These are phyloP conservation scores for Baorangia bicolor DNA, from an alignment of 768 basidiomycete genomes.

Conservation along the genomic window DNA sequence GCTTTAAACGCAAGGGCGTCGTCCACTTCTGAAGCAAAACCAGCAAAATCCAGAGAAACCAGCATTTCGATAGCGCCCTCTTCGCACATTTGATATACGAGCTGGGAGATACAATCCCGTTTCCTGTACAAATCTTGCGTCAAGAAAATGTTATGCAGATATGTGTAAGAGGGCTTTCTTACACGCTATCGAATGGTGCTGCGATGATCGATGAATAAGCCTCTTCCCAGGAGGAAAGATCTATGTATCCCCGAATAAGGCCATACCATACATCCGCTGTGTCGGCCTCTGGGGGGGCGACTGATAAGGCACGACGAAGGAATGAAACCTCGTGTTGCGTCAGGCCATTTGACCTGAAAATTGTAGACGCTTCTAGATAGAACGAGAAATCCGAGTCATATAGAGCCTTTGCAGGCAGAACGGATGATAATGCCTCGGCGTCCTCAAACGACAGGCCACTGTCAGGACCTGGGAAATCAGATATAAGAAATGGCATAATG, in stretches of 20 bases:
- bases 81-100: constrained; percentile 93
- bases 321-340: constrained; percentile 70
- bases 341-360: constrained; percentile 63
- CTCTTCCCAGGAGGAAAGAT: constrained; percentile 76
- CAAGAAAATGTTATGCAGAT: constrained; percentile 8
- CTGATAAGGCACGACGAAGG: constrained; percentile 77
- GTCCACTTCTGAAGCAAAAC: constrained; percentile 84
- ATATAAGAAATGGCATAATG: not conserved
- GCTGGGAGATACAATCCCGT: constrained; percentile 74
- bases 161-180: constrained; percentile 35
- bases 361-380: constrained; percentile 71
- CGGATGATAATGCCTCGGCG: constrained; percentile 54
- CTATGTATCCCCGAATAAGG: constrained; percentile 72
- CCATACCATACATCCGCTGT: constrained; percentile 75
- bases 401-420: constrained; percentile 57
- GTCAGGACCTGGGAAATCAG: constrained; percentile 41
- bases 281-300: constrained; percentile 51
- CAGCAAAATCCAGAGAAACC: constrained; percentile 81
- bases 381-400: constrained; percentile 67
- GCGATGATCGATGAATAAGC: constrained; percentile 81
- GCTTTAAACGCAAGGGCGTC: constrained; percentile 88
- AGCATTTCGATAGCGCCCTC: constrained; percentile 76
- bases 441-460: constrained; percentile 58
- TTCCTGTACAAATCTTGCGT: constrained; percentile 48
- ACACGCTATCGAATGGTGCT: constrained; percentile 78